These are phyloP conservation scores for Ascochyta lentis DNA, from an alignment of 2,329 filamentous ascomycete genomes.

Conservation along the genomic window DNA sequence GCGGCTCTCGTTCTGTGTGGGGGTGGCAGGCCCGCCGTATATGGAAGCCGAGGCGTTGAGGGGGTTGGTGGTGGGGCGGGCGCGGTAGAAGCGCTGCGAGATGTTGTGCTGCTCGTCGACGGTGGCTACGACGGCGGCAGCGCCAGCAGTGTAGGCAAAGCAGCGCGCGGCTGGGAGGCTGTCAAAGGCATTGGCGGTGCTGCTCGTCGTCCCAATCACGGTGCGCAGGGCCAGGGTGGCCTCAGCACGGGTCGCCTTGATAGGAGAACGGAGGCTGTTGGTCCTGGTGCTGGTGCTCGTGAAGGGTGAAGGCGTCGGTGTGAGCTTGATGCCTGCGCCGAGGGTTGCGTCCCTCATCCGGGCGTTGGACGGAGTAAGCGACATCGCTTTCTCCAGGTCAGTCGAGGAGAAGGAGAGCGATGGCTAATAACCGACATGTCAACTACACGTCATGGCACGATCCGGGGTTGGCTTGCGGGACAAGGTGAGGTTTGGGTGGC, in stretches of 20 bases:
- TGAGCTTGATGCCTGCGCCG: slow-evolving; percentile 54
- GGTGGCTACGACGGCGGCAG: slow-evolving; percentile 87
- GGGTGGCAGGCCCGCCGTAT: slow-evolving; percentile 62
- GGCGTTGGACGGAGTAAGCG: slow-evolving; percentile 49
- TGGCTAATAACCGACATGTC: slow-evolving; percentile 33
- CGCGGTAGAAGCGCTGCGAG: slow-evolving; percentile 88
- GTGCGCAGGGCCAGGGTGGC: slow-evolving; percentile 73
- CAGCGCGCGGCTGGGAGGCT: slow-evolving; percentile 70
- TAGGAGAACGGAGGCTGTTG: slow-evolving; percentile 68
- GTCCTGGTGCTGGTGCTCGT: slow-evolving; percentile 60
- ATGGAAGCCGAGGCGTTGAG: slow-evolving; percentile 65
- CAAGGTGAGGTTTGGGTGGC: neutral
- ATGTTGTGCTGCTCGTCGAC: slow-evolving; percentile 70
- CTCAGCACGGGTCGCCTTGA: slow-evolving; percentile 56
- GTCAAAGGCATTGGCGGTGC: slow-evolving; percentile 85
- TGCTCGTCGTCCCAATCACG: slow-evolving; percentile 90
- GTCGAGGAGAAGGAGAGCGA: slow-evolving; percentile 33
- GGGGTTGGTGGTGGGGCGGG: slow-evolving; percentile 74
- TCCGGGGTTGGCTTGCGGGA: slow-evolving; percentile 15
- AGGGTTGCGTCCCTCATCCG: slow-evolving; percentile 52
- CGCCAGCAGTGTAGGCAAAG: slow-evolving; percentile 92
- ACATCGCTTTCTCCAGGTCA: slow-evolving; percentile 44
- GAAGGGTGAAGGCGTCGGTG: slow-evolving; percentile 73
- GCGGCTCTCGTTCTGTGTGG: slow-evolving; percentile 59
- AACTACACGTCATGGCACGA: slow-evolving; percentile 36